Evolutionary conservation across 148 eudicot species (phyloP).

Genomic region (Cornus controversa): DNA sequence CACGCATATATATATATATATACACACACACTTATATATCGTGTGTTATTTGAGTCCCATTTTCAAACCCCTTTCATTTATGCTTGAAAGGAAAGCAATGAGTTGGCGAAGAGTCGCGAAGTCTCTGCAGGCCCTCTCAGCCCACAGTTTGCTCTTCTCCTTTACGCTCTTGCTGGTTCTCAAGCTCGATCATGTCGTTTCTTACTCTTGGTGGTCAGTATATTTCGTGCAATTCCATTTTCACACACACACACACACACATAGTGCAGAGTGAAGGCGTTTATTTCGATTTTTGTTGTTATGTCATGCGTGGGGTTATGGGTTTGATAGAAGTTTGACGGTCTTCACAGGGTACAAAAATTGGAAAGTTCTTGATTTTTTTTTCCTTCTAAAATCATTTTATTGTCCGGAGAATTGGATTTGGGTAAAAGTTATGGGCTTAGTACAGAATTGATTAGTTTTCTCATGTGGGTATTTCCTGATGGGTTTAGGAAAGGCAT

Average conservation of each 20-base stretch:
- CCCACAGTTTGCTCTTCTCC: constrained; percentile 55
- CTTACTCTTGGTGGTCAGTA: constrained; percentile 85
- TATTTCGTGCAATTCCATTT: not conserved
- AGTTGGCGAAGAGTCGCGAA: constrained; percentile 81
- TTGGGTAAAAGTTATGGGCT: not conserved
- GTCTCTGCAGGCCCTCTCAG: constrained; percentile 62
- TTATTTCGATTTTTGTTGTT: not conserved
- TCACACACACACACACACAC: not conserved
- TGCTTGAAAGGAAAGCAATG: constrained; percentile 35
- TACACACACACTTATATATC: not conserved
- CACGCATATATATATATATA: not conserved
- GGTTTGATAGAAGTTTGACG: no score
- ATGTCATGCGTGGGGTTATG: constrained; percentile 4
- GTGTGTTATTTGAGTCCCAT: not conserved
- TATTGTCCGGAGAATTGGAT: not conserved
- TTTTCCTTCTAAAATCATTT: not conserved
- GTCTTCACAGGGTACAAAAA: not conserved
- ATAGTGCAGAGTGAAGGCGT: not conserved
- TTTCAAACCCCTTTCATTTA: not conserved
- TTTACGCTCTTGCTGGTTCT: constrained; percentile 72
- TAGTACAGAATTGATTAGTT: not conserved
- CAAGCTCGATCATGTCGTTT: constrained; percentile 61
- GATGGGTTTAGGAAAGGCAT: no score
- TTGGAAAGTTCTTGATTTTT: not conserved
- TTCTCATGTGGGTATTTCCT: no score